These are phyloP conservation scores for Pestalotiopsis sp. DNA, from an alignment of 2,329 filamentous ascomycete species.

Conservation along the genomic window DNA sequence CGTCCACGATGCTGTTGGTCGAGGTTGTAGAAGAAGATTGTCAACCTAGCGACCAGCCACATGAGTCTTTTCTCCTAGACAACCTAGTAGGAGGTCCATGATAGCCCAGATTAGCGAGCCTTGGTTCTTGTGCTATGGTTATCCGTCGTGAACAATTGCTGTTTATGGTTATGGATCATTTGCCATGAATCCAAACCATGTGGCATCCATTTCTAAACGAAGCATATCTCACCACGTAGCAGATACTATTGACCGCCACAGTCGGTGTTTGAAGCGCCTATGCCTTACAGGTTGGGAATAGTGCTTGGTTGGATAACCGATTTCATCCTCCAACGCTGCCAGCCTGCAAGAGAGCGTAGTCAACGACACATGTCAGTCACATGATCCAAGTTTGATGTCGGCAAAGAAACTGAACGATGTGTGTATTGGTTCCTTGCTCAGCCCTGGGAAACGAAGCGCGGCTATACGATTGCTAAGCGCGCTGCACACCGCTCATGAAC, in stretches of 20 bases:
- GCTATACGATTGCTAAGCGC: slow-evolving; percentile 8
- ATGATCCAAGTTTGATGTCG: slow-evolving; percentile 1
- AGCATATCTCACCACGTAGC: neutral
- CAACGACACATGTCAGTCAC: neutral
- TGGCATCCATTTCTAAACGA: neutral
- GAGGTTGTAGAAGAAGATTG: neutral
- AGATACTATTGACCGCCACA: neutral
- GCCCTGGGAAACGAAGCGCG: neutral
- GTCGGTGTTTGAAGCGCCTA: neutral
- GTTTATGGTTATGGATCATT: neutral
- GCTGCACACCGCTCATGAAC: slow-evolving; percentile 3
- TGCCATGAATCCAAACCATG: neutral
- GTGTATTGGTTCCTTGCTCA: neutral
- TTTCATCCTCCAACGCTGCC: neutral
- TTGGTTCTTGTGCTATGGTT: neutral
- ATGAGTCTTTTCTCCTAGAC: neutral
- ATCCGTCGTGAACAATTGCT: neutral
- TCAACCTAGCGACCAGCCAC: neutral
- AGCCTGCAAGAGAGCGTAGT: neutral
- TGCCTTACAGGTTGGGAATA: neutral
- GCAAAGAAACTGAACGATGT: neutral
- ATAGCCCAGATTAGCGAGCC: neutral
- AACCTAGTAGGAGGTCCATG: neutral
- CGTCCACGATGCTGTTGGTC: neutral
- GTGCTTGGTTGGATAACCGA: neutral